phyloP scores from a whole-genome alignment of 345 rosid species.

The Excoecaria cochinchinensis region DNA sequence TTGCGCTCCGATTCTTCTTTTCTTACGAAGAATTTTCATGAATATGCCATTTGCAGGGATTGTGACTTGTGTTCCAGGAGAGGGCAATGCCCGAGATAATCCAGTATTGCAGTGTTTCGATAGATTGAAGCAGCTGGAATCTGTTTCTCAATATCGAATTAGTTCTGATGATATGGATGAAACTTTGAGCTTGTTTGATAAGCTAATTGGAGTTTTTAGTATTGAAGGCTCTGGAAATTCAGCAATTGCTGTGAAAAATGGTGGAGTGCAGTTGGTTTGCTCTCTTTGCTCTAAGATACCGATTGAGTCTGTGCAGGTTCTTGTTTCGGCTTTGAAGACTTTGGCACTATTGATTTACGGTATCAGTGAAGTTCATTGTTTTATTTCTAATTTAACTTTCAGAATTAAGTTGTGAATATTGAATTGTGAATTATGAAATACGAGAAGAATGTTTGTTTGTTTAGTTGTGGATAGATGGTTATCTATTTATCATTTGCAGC shows the following conservation, averaged over 20 bases:
- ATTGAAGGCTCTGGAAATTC: slow-evolving; percentile 51
- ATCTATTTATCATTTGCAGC: background rate
- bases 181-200: slow-evolving; percentile 42
- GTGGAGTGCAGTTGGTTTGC: slow-evolving; percentile 64
- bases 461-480: background rate
- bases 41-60: slow-evolving; percentile 47
- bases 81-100: slow-evolving; percentile 52
- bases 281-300: slow-evolving; percentile 57
- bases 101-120: slow-evolving; percentile 66
- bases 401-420: background rate
- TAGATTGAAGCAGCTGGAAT: slow-evolving; percentile 44
- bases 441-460: background rate
- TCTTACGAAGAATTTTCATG: background rate
- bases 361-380: slow-evolving; percentile 20
- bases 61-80: slow-evolving; percentile 70
- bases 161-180: slow-evolving; percentile 40
- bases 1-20: background rate
- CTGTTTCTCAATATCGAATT: slow-evolving; percentile 22
- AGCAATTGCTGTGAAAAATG: slow-evolving; percentile 62
- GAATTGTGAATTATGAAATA: background rate
- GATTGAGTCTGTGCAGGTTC: slow-evolving; percentile 19
- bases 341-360: slow-evolving; percentile 63
- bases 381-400: background rate
- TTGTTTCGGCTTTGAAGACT: slow-evolving; percentile 57
- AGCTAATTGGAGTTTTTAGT: slow-evolving; percentile 44